A percentile compares a stretch with the other conserved stretches of the same genome.
These are phyloP conservation scores for Macrocybe gigantea DNA, from an alignment of 768 basidiomycete genomes.

Conservation along the genomic window DNA sequence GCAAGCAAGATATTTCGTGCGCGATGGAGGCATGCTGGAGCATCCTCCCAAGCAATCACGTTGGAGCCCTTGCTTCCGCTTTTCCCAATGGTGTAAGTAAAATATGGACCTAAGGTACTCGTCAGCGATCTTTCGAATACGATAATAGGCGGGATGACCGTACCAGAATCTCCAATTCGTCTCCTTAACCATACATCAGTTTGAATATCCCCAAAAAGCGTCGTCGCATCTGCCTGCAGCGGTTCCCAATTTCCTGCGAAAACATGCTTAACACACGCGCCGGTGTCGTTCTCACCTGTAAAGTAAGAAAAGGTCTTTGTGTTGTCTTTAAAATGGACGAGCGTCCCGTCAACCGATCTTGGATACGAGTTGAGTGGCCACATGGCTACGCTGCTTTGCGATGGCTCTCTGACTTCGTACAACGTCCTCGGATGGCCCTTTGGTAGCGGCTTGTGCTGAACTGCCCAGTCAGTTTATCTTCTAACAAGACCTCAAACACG, in stretches of 20 bases:
- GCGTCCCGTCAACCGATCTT: constrained; percentile 7
- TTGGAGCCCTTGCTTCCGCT: background rate
- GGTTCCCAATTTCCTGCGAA: constrained; percentile 41
- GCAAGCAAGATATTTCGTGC: background rate
- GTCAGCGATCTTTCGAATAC: background rate
- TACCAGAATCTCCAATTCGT: constrained; percentile 21
- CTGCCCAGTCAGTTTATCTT: background rate
- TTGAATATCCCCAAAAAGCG: constrained; percentile 35
- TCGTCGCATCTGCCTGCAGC: constrained; percentile 33
- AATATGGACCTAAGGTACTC: constrained; percentile 22
- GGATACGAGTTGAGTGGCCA: constrained; percentile 27
- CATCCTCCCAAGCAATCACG: background rate
- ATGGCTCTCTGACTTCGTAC: constrained; percentile 26
- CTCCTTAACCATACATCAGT: constrained; percentile 22
- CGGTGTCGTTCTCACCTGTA: constrained; percentile 6
- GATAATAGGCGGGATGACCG: constrained; percentile 3
- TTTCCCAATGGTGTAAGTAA: constrained; percentile 14
- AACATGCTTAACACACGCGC: constrained; percentile 31
- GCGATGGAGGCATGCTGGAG: background rate
- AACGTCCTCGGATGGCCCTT: constrained; percentile 23
- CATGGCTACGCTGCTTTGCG: constrained; percentile 22
- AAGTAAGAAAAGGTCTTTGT: constrained; percentile 28
- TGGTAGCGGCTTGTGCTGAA: constrained; percentile 11
- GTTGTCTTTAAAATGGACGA: constrained; percentile 21
- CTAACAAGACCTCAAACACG: background rate